Conservation (phyloP, 2,329 filamentous ascomycete species). For the Dactylonectria estremocensis region DNA sequence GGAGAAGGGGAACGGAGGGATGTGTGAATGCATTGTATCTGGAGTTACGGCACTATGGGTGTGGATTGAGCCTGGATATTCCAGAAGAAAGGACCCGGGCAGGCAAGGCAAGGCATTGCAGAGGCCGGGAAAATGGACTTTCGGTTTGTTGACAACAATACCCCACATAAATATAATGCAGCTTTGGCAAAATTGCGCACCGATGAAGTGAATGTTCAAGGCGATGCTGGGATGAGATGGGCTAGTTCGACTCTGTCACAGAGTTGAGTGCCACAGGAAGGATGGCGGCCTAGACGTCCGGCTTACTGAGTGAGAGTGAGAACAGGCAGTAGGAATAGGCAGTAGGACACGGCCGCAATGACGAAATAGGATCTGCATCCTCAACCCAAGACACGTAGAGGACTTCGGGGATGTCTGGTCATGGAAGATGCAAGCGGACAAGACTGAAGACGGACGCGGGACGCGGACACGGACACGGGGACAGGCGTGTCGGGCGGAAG, state of each 20-base stretch:
- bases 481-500: background rate
- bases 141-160: conserved; percentile 30
- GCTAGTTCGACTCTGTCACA: too few relatives aligned
- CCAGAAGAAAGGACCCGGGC: background rate
- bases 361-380: background rate
- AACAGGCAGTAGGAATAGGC: too few relatives aligned
- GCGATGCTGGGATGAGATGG: too few relatives aligned
- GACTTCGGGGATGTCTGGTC: background rate
- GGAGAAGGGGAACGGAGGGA: background rate
- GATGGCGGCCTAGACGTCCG: too few relatives aligned
- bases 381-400: conserved; percentile 1
- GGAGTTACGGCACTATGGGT: conserved; percentile 24
- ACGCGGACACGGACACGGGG: too few relatives aligned
- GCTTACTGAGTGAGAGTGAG: too few relatives aligned
- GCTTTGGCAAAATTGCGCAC: background rate
- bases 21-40: conserved; percentile 13
- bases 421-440: background rate
- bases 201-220: too few relatives aligned
- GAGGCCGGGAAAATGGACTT: conserved; percentile 11
- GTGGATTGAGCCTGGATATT: conserved; percentile 1
- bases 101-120: conserved; percentile 12
- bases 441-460: background rate
- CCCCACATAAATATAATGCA: conserved; percentile 15
- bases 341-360: background rate
- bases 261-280: too few relatives aligned